phyloP scores from a whole-genome alignment of 225 moss, liverwort and hornwort genomes.

The Anthoceros angustus region DNA sequence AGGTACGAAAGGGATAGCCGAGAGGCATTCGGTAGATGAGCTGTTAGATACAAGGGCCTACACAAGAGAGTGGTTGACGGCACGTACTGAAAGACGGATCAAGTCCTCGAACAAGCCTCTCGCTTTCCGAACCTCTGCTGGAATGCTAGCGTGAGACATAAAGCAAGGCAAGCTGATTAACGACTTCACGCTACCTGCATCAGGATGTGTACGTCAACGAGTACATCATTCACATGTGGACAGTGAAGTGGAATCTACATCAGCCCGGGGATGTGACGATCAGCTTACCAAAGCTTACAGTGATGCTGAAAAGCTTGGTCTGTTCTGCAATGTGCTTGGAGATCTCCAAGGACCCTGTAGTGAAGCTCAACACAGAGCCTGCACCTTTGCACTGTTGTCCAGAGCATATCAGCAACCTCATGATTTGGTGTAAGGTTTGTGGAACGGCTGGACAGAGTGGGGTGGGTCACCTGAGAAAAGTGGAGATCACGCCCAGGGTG shows the following conservation, averaged over 20 bases:
- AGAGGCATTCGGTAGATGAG: neutral
- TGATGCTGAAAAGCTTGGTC: constrained; percentile 66
- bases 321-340: constrained; percentile 78
- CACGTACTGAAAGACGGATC: constrained; percentile 69
- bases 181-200: constrained; percentile 66
- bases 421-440: neutral
- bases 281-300: constrained; percentile 74
- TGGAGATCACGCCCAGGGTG: constrained; percentile 64
- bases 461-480: constrained; percentile 54
- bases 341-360: constrained; percentile 48
- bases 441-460: neutral
- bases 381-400: constrained; percentile 60
- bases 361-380: constrained; percentile 74
- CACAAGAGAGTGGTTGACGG: neutral
- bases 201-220: neutral
- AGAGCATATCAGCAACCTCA: neutral
- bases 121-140: constrained; percentile 48
- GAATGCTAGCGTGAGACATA: constrained; percentile 96
- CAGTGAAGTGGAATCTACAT: neutral
- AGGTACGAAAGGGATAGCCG: neutral
- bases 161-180: constrained; percentile 89
- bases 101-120: constrained; percentile 72
- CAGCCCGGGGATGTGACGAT: neutral
- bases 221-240: neutral
- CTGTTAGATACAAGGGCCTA: neutral